Base-by-base conservation (phyloP, 2,329 filamentous ascomycete species). In the Thermoascus crustaceus region DNA sequence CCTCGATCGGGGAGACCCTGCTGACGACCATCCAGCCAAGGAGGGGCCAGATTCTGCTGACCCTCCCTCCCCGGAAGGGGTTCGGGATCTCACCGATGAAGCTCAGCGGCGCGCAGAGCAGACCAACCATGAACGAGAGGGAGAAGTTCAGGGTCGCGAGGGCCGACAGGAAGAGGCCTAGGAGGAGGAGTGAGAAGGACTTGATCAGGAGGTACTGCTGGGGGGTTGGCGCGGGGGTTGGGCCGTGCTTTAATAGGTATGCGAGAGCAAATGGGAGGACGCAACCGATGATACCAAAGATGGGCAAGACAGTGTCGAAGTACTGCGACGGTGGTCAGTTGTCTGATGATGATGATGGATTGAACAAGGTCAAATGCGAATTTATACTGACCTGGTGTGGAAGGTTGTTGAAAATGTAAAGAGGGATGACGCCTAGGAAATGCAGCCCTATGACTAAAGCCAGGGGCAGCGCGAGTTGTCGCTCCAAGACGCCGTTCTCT, bases 131-230 rank as follows among this genome's bases (percentile, higher is more conserved):
- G 55, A 96, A 81, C 31, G 86, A 80, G 9, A 95, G 78, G 3
- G 83, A 87, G 69, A 98, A 98, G 64, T 98, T 98, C 34, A 98
- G 75, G 0, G 89, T 98, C 2, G 91, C 89, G 8, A 98, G 80
- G 1, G 88, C 82, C 8, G 88, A 88, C 45, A 98, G 78, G 50
- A 86, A 88, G 68, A 95, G 85, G 50, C 91, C 91, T 0, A 96
- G 75, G 7, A 94, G 71, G 8, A 98, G 77, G n/a, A 96, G 76
- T 4, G 87, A 94, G 67, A 96, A 87, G 39, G 82, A 91, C 57
- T 93, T 88, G 45, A 87, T 78, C 34, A 95, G 75, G 31, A 79
- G 75, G 52, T 82, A 79, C 53, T 89, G 81, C 53, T 88, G 85
- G 3, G 59, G 46, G 0, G 77, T 79, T 1, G 78, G 76, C 16